Percentiles rank a stretch among this genome's conserved stretches.
Evolutionary conservation across 1,284 basidiomycete genomes (phyloP).

Genomic region (Sporisorium scitamineum): DNA sequence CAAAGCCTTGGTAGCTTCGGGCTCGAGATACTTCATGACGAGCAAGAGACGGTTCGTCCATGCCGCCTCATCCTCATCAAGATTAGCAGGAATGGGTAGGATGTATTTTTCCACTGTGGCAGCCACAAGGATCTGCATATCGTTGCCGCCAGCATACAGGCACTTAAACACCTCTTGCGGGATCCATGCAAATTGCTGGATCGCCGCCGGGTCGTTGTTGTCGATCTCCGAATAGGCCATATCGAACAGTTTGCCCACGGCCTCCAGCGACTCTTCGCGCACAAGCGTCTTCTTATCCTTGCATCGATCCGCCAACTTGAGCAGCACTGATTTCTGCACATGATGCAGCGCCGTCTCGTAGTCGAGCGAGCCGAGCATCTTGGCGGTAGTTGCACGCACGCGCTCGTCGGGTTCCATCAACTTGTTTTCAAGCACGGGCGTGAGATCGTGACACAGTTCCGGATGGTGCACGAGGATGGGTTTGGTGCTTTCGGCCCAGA

Average conservation of each 20-base stretch:
- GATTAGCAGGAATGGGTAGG: constrained; percentile 81
- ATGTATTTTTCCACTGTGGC: constrained; percentile 78
- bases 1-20: constrained; percentile 73
- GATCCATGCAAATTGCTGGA: constrained; percentile 92
- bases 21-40: constrained; percentile 79
- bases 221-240: constrained; percentile 93
- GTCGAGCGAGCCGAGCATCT: constrained; percentile 83
- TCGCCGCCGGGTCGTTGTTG: constrained; percentile 79
- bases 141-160: constrained; percentile 66
- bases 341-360: constrained; percentile 90
- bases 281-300: constrained; percentile 89
- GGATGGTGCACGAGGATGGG: constrained; percentile 73
- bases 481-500: constrained; percentile 81
- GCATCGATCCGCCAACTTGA: constrained; percentile 78
- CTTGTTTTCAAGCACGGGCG: constrained; percentile 46
- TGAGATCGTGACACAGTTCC: constrained; percentile 75
- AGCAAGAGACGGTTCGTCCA: constrained; percentile 88
- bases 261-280: constrained; percentile 82
- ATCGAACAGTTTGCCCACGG: constrained; percentile 82
- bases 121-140: constrained; percentile 72
- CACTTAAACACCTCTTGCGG: constrained; percentile 79
- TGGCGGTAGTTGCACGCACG: constrained; percentile 86
- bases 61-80: constrained; percentile 78
- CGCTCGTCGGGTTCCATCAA: constrained; percentile 86
- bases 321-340: constrained; percentile 77